Conservation (phyloP, 768 basidiomycete species). For the Boletus edulis region DNA sequence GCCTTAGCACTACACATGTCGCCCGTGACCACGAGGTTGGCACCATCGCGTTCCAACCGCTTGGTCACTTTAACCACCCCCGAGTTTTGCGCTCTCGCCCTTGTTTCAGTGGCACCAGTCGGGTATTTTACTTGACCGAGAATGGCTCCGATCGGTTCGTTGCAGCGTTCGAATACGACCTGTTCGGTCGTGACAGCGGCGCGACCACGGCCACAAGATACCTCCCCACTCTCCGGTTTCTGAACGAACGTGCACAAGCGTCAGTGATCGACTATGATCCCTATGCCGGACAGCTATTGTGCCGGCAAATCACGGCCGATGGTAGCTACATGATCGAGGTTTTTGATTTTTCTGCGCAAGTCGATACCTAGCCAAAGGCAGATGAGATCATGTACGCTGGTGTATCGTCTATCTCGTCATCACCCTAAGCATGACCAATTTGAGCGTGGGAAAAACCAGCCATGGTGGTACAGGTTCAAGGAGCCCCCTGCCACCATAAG, state of each 20-base stretch:
- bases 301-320: too few species aligned
- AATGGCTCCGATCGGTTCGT: background rate
- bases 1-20: background rate
- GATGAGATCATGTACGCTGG: too few species aligned
- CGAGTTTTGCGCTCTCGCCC: background rate
- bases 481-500: too few species aligned
- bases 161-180: conserved; percentile 10
- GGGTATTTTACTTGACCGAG: background rate
- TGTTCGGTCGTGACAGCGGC: background rate
- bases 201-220: background rate
- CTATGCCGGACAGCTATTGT: conserved; percentile 18
- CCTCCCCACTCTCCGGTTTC: background rate
- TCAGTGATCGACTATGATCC: conserved; percentile 23
- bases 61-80: background rate
- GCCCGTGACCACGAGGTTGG: background rate
- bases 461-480: too few species aligned
- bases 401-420: too few species aligned
- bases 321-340: conserved; percentile 10
- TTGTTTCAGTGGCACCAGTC: conserved; percentile 9
- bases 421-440: too few species aligned
- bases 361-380: too few species aligned
- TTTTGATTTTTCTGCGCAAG: conserved; percentile 7
- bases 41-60: conserved; percentile 4
- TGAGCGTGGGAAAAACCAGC: too few species aligned
- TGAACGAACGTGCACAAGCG: background rate